These are phyloP conservation scores for Cucurbita maxima DNA, from an alignment of 306 rosid genomes.

Conservation along the genomic window DNA sequence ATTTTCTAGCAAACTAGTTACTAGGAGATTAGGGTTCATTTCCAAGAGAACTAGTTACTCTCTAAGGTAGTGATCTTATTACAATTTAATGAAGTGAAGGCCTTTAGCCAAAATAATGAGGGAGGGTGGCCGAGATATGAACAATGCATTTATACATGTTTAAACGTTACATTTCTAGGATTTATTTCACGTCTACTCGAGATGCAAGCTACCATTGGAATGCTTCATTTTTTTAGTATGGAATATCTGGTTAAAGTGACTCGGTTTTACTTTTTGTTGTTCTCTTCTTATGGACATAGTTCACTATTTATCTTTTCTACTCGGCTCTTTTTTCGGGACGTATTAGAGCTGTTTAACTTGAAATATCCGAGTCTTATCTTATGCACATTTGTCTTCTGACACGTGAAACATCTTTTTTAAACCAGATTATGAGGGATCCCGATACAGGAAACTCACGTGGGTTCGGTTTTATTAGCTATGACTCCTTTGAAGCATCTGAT, in stretches of 20 bases:
- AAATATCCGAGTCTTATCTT: neutral
- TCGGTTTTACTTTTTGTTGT: neutral
- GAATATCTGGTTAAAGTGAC: neutral
- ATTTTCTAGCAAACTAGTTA: neutral
- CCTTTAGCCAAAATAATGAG: neutral
- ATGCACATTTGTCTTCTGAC: conserved; percentile 9
- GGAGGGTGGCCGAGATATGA: neutral
- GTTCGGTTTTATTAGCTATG: conserved; percentile 95
- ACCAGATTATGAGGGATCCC: conserved; percentile 98
- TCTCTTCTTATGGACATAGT: neutral
- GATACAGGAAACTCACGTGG: conserved; percentile 97
- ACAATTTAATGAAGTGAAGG: neutral
- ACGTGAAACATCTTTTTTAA: neutral
- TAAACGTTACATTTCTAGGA: neutral
- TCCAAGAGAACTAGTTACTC: neutral
- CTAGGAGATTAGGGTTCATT: neutral
- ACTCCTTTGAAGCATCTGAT: conserved; percentile 97
- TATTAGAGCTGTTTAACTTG: neutral
- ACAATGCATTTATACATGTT: neutral
- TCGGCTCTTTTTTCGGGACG: neutral
- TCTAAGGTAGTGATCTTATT: neutral
- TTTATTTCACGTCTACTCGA: neutral
- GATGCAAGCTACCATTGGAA: neutral
- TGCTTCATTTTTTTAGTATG: neutral
- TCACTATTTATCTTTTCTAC: neutral